Evolutionary conservation across 1,284 basidiomycete species (phyloP), one percentile per base, ranked within the genome.

Genomic region (Ceratobasidium sp.): DNA sequence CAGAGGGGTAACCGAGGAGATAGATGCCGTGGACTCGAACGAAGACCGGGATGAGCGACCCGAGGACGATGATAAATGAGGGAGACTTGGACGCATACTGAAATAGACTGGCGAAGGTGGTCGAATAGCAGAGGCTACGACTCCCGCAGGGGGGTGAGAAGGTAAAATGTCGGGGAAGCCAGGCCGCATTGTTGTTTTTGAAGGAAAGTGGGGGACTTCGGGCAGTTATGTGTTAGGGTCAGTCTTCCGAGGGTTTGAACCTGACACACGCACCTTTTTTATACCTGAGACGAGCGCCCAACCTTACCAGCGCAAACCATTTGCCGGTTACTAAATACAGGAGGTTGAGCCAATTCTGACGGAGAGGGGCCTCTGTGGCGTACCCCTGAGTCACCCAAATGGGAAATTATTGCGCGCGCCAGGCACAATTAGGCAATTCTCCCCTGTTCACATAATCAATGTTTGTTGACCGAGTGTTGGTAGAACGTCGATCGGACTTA

Each of bases 21-120:
- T 70, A 12, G 68, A 70, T 13, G 48, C 68, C 17, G 20, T 62
- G 5, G 28, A 64, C 26, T 28, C 70, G 44, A 74, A 12, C 0
- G 70, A 64, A 17, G 70, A 33, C 3, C 56, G 52, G 2, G 69
- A 48, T 10, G 69, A 71, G 56, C 59, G 69, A 7, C 68, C 68
- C 38, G 68, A 57, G 50, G 66, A 54, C 50, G 26, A 42, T 4
- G 28, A 44, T 10, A 59, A 42, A 7, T 64, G 59, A 0, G 20
- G 44, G n/a, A 48, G 33, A 12, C 46, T 44, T 2, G 64, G 20
- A 26, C 64, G 33, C 64, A 65, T 65, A n/a, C n/a, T 46, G 23
- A 48, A 28, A 3, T 13, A 33, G 0, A 40, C n/a, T 5, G 44
- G 64, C 13, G 44, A 65, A 46, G 44, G 64, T 4, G 44, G 64